A percentile compares a stretch with the other conserved stretches of the same genome.
phyloP scores from a whole-genome alignment of 192 early-diverging fungal genomes.

The Haplosporangium gracile region DNA sequence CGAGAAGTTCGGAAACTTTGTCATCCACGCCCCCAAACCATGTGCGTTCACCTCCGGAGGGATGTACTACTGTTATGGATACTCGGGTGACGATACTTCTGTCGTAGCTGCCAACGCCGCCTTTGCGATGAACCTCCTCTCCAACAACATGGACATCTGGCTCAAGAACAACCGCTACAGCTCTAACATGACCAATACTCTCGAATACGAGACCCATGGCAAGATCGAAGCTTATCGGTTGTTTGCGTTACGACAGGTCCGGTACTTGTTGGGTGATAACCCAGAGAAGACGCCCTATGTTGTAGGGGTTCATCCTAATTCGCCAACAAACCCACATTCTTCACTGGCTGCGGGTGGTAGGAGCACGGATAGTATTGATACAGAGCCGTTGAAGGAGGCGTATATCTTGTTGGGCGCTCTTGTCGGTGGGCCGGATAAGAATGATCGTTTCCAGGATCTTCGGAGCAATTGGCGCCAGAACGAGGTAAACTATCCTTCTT shows the following conservation, averaged over 20 bases:
- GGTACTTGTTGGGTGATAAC: slow-evolving; percentile 67
- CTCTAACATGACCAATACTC: neutral
- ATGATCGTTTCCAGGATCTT: slow-evolving; percentile 61
- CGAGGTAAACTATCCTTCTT: slow-evolving; percentile 47
- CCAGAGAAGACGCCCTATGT: slow-evolving; percentile 66
- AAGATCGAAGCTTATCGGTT: slow-evolving; percentile 12
- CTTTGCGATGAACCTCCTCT: slow-evolving; percentile 22
- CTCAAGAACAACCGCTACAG: neutral
- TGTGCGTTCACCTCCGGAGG: slow-evolving; percentile 59
- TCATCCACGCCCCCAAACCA: neutral
- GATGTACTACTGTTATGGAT: slow-evolving; percentile 39
- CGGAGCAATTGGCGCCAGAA: slow-evolving; percentile 59
- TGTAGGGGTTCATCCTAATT: slow-evolving; percentile 65
- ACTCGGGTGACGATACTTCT: slow-evolving; percentile 27
- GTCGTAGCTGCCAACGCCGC: slow-evolving; percentile 34
- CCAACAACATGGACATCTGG: slow-evolving; percentile 11
- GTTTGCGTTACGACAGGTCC: slow-evolving; percentile 57
- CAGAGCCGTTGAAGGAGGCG: slow-evolving; percentile 40
- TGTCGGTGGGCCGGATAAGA: slow-evolving; percentile 66
- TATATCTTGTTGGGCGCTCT: slow-evolving; percentile 63
- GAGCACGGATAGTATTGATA: slow-evolving; percentile 51
- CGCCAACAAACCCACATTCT: slow-evolving; percentile 67
- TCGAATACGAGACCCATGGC: neutral
- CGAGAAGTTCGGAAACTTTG: slow-evolving; percentile 53
- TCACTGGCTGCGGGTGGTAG: slow-evolving; percentile 63